Evolutionary conservation across 805 yeast genomes (phyloP).

Genomic region (Kodamaea hsintzibuensis): DNA sequence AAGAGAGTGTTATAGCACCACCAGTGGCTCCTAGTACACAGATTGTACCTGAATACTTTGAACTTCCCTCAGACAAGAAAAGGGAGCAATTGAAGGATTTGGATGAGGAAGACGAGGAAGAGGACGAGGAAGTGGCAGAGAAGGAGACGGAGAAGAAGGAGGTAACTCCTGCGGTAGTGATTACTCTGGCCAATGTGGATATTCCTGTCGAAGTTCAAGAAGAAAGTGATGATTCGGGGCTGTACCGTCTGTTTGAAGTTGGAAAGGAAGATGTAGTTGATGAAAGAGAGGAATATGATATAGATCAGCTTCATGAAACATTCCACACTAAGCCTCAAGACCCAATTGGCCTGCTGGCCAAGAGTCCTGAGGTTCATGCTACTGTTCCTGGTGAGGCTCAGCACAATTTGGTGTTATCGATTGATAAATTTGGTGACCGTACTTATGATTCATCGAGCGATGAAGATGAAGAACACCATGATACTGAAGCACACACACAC

Average conservation of each 20-base stretch:
- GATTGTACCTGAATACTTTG: slow-evolving; percentile 10
- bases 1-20: neutral
- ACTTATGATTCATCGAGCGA: slow-evolving; percentile 16
- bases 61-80: slow-evolving; percentile 6
- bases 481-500: neutral
- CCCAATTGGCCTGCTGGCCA: neutral
- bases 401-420: slow-evolving; percentile 33
- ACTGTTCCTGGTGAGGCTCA: neutral
- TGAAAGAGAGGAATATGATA: slow-evolving; percentile 3
- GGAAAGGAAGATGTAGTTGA: neutral
- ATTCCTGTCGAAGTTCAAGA: neutral
- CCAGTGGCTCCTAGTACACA: neutral
- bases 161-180: neutral
- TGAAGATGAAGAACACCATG: slow-evolving; percentile 15
- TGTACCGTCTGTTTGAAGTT: slow-evolving; percentile 1
- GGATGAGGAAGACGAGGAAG: neutral
- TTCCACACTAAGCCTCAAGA: neutral
- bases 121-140: neutral
- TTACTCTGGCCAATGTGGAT: neutral
- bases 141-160: neutral
- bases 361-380: neutral
- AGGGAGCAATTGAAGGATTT: neutral
- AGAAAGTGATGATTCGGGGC: neutral
- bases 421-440: slow-evolving; percentile 25
- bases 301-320: slow-evolving; percentile 7